A percentile compares a stretch with the other conserved stretches of the same genome.
These are phyloP conservation scores for Choiromyces venosus DNA, from an alignment of 495 filamentous ascomycete species.

Conservation along the genomic window DNA sequence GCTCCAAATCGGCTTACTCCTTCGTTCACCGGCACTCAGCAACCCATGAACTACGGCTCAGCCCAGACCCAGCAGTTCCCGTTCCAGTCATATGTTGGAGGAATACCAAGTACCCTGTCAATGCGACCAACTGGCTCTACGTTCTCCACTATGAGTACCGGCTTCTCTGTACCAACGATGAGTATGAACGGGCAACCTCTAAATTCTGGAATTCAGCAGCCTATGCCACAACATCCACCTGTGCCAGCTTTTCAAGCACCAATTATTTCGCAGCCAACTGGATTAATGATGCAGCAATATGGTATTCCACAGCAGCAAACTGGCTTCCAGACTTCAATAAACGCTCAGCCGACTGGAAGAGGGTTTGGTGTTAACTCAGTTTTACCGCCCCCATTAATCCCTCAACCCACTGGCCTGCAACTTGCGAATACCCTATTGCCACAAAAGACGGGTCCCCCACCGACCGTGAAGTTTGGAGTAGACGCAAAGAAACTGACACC, in stretches of 20 bases:
- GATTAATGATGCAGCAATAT: slow-evolving; percentile 42
- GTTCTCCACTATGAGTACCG: slow-evolving; percentile 44
- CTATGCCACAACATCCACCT: slow-evolving; percentile 50
- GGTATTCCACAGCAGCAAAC: slow-evolving; percentile 52
- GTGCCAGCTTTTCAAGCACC: slow-evolving; percentile 34
- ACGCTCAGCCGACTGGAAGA: slow-evolving; percentile 27
- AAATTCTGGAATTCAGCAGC: slow-evolving; percentile 45
- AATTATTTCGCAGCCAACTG: slow-evolving; percentile 49
- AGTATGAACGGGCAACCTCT: slow-evolving; percentile 50
- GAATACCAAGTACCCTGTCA: slow-evolving; percentile 42
- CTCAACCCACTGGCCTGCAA: slow-evolving; percentile 44
- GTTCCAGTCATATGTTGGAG: slow-evolving; percentile 49
- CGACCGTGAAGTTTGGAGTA: slow-evolving; percentile 83
- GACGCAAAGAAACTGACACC: slow-evolving; percentile 69
- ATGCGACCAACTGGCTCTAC: slow-evolving; percentile 46
- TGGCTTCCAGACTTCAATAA: slow-evolving; percentile 47
- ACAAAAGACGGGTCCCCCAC: slow-evolving; percentile 91
- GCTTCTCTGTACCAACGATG: slow-evolving; percentile 52
- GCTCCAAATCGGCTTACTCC: slow-evolving; percentile 69
- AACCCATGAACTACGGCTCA: slow-evolving; percentile 47
- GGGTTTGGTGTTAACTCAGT: slow-evolving; percentile 53
- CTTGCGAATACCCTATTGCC: slow-evolving; percentile 53
- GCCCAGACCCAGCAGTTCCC: slow-evolving; percentile 40
- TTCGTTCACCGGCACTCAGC: slow-evolving; percentile 75
- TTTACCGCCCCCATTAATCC: slow-evolving; percentile 53